A percentile compares a stretch with the other conserved stretches of the same genome.
Evolutionary conservation across 2,329 filamentous ascomycete species (phyloP).

Genomic region (Sporothrix variecibatus): DNA sequence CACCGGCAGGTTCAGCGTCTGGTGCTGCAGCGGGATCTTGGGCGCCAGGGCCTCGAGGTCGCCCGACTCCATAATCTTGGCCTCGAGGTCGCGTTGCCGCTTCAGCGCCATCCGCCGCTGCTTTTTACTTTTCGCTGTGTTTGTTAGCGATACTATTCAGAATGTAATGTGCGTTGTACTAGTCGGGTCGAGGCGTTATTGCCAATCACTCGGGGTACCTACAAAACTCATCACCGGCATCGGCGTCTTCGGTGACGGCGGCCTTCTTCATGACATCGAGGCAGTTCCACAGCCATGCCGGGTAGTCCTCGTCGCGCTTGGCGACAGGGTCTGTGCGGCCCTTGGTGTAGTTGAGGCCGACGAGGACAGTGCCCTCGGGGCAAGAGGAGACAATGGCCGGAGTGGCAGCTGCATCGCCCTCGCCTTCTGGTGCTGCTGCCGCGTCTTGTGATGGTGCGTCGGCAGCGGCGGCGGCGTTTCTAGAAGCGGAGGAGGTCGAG

Average conservation of each 20-base stretch:
- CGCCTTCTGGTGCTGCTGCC: conserved; percentile 31
- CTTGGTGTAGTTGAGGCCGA: conserved; percentile 77
- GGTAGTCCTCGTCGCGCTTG: conserved; percentile 73
- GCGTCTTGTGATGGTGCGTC: conserved; percentile 33
- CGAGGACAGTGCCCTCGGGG: conserved; percentile 68
- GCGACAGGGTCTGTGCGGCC: conserved; percentile 72
- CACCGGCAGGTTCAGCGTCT: conserved; percentile 72
- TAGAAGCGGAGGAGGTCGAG: conserved; percentile 33
- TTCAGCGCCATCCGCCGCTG: conserved; percentile 72
- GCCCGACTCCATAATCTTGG: conserved; percentile 62
- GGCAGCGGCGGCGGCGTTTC: conserved; percentile 24
- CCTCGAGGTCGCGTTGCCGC: conserved; percentile 58
- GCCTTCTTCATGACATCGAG: conserved; percentile 62
- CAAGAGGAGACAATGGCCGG: conserved; percentile 51
- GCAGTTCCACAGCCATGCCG: conserved; percentile 76
- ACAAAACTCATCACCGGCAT: conserved; percentile 78
- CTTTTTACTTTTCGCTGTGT: conserved; percentile 78
- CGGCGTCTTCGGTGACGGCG: conserved; percentile 48
- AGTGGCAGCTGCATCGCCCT: conserved; percentile 33
- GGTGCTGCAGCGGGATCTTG: conserved; percentile 75
- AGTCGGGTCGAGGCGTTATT: background rate
- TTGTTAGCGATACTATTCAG: background rate
- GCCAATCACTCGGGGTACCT: conserved; percentile 42
- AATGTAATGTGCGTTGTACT: too few relatives aligned
- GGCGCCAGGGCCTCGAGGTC: conserved; percentile 65